Conservation (phyloP, 306 rosid genomes). For the Citrullus mucosospermus region DNA sequence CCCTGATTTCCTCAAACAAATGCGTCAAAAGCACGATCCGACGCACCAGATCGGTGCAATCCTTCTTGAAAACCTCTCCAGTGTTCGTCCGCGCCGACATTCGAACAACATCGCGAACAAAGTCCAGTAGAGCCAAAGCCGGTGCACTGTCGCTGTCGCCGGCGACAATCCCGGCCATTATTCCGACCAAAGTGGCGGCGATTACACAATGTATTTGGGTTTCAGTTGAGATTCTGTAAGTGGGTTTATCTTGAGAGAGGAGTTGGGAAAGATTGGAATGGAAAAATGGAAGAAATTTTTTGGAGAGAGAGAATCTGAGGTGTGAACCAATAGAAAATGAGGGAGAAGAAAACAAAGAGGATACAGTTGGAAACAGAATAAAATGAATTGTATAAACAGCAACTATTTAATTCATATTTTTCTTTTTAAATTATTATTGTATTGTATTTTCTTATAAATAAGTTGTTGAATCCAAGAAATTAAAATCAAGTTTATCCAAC, state of each 20-base stretch:
- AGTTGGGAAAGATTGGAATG: neutral
- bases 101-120: slow-evolving; percentile 45
- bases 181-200: neutral
- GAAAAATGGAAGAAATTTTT: neutral
- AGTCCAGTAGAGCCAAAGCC: slow-evolving; percentile 38
- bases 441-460: neutral
- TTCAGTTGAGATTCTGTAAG: neutral
- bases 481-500: neutral
- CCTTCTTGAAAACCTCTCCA: slow-evolving; percentile 49
- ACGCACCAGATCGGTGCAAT: slow-evolving; percentile 86
- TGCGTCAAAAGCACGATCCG: slow-evolving; percentile 85
- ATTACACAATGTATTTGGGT: neutral
- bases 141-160: slow-evolving; percentile 31
- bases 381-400: neutral
- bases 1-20: slow-evolving; percentile 67
- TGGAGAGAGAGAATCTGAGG: neutral
- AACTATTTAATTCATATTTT: neutral
- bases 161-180: slow-evolving; percentile 51
- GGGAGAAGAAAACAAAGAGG: slow-evolving; percentile 5
- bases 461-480: neutral
- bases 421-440: neutral
- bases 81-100: slow-evolving; percentile 20
- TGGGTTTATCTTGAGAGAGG: neutral
- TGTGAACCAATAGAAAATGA: neutral
- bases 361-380: slow-evolving; percentile 8